These are phyloP conservation scores for Sicyos edulis DNA, from an alignment of 306 rosid genomes.

Conservation along the genomic window DNA sequence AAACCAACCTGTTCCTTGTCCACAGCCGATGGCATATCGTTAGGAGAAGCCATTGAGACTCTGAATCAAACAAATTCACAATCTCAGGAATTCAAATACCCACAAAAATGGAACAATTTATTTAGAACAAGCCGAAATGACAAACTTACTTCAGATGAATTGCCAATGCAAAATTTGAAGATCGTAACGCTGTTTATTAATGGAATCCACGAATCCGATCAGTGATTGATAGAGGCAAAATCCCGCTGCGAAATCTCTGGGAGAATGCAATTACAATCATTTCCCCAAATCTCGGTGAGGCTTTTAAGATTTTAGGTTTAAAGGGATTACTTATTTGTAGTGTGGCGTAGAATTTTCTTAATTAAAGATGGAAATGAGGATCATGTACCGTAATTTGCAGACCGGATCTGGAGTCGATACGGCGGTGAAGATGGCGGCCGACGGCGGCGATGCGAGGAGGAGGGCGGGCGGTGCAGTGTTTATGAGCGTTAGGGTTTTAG, in stretches of 20 bases:
- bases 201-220: background rate
- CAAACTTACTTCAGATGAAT: background rate
- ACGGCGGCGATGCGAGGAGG: background rate
- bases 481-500: background rate
- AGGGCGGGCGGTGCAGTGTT: background rate
- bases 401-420: background rate
- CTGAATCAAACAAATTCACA: conserved; percentile 24
- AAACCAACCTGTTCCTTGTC: conserved; percentile 77
- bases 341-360: background rate
- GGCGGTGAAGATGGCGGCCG: background rate
- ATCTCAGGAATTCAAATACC: background rate
- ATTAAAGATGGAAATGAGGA: background rate
- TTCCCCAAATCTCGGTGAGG: background rate
- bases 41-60: conserved; percentile 57
- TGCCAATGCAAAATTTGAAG: background rate
- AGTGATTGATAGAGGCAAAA: background rate
- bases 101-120: background rate
- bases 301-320: too few relatives aligned
- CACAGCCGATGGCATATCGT: conserved; percentile 32
- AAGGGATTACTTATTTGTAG: background rate
- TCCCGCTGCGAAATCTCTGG: background rate
- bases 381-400: background rate
- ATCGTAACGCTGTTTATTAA: background rate
- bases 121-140: background rate
- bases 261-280: background rate